Base-by-base conservation (phyloP, 495 filamentous ascomycete species). In the Cetradonia linearis region DNA sequence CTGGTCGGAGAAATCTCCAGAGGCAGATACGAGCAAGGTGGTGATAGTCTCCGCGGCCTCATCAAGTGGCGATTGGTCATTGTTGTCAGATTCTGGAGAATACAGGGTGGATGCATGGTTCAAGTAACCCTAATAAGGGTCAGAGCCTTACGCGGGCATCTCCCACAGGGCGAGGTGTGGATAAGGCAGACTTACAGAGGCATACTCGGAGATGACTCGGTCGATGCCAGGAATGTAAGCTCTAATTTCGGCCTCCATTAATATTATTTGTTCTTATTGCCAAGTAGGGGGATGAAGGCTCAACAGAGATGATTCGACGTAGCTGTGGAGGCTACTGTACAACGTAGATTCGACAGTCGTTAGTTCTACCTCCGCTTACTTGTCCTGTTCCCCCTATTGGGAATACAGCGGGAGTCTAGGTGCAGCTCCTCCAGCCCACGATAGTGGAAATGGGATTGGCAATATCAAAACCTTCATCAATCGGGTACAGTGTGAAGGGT, bases 241-340 rank as follows among this genome's bases (percentile, higher is more conserved):
- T 70, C 86, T 85, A 68, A 98, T 88, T 78, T 96, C 88, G 65
- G 86, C 78, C 74, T 98, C 92, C 93, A 98, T 98, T 20, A 36
- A 47, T 20, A 16, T 8, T 46, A 46, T 25, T 98, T 20, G 27
- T 55, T 20, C 11, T 8, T 46, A 46, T 25, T n/a, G 42, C 42
- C 42, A 46, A 46, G 42, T n/a, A 13, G 25, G 20, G 20, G 25
- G 23, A 56, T 56, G 18, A 33, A 37, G 14, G 20, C 34, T 40
- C 54, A 44, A 34, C 54, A 27, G 36, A 28, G 54, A 42, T 40
- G 25, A 11, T 5, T 16, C 33, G 23, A 25, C 46, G 36, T 9
- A 37, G 59, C 47, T 49, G 49, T 37, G 58, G 34, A 25, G 30
- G 31, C 49, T 18, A 34, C 49, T 34, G 49, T n/a, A 53, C 8